Evolutionary conservation across 139 green algal genomes (phyloP).

Genomic region (Yamagishiella unicocca): DNA sequence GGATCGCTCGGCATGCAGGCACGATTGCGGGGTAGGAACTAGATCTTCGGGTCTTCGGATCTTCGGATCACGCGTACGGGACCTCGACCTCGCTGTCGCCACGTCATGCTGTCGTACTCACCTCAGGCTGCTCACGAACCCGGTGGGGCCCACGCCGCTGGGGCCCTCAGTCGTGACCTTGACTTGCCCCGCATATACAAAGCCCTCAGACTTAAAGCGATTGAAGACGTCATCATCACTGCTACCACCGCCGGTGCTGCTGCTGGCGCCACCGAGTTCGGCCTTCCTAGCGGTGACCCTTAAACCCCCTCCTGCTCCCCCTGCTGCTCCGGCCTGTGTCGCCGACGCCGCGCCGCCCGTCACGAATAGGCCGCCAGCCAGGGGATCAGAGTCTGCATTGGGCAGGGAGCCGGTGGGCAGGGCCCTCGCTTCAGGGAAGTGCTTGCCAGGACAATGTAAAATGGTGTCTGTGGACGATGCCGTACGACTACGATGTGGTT

Average conservation of each 20-base stretch:
- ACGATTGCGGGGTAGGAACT: too few relatives aligned
- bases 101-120: constrained; percentile 13
- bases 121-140: background rate
- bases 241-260: background rate
- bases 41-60: too few relatives aligned
- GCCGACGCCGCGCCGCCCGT: too few relatives aligned
- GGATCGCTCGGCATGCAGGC: too few relatives aligned
- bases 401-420: too few relatives aligned
- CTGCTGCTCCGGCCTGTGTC: too few relatives aligned
- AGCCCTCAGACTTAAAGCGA: background rate
- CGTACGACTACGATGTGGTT: too few relatives aligned
- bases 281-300: background rate
- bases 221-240: background rate
- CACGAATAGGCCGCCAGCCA: background rate
- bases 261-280: background rate
- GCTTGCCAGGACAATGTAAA: too few relatives aligned
- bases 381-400: background rate
- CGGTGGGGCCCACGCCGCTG: background rate
- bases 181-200: constrained; percentile 9
- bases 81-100: too few relatives aligned
- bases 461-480: too few relatives aligned
- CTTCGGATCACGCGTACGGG: too few relatives aligned
- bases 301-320: background rate
- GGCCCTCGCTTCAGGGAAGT: too few relatives aligned
- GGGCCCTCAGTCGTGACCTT: background rate